Base-by-base conservation (phyloP, 805 yeast species). In the Saccharomycopsis javanensis region DNA sequence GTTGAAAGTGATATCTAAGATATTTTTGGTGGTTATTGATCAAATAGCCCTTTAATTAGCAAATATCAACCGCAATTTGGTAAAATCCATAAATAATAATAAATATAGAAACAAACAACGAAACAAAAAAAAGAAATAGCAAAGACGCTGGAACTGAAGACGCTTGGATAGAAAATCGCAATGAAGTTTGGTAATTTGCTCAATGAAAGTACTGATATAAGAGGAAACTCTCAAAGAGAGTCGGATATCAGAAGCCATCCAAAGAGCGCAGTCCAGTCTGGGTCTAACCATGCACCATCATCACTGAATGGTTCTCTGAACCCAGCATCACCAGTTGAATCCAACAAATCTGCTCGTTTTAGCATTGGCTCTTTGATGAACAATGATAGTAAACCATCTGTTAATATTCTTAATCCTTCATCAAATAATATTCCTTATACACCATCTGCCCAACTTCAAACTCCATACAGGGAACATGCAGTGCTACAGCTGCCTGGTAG, bases 311-410 rank as follows among this genome's bases (percentile, higher is more conserved):
- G 28, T 18, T 42, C 48, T 20, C 48, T 42, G 48, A 42, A 42
- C 10, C 48, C 48, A 20, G 48, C 48, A 20, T 42, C 48, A 11
- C 48, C 48, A 20, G 48, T 42, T 15, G 48, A 42, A 20, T 23
- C 48, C 23, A 50, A 27, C 2, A 53, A 53, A 28, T 48, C 55
- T 15, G 25, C 50, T 7, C 50, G 55, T 28, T 53, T 53, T 31
- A 53, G 55, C 16, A 53, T 53, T 31, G 38, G 34, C 51, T 53
- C 55, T 13, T 23, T 53, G 51, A 53, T 53, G 50, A 53, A 53
- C 18, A 51, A 51, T n/a, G 30, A 51, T 31, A 16, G 13, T 51
- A 28, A 20, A 8, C 33, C 27, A 6, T 7, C 28, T 23, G 16
- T 42, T 15, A 33, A 33, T 35, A 23, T 35, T 25, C 48, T 42